Percentiles rank a stretch among this genome's conserved stretches.
These are phyloP conservation scores for Globisporangium orthogonon DNA, from an alignment of 352 stramenopile species.

Conservation along the genomic window DNA sequence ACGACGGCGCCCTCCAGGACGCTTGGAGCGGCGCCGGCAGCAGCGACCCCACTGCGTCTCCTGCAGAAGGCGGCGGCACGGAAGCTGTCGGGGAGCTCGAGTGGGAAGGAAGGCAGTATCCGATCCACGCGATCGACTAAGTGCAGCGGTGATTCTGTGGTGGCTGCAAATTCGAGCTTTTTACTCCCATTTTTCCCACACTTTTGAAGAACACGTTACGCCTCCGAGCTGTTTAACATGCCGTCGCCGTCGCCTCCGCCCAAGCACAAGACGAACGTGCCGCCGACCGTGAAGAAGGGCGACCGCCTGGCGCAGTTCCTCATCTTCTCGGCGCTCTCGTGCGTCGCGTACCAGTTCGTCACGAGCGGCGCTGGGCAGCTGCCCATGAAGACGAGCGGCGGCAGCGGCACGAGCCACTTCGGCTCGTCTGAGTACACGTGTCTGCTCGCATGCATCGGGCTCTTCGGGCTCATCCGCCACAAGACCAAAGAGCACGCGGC, in stretches of 20 bases:
- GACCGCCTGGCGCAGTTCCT: slow-evolving; percentile 61
- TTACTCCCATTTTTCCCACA: too few relatives aligned
- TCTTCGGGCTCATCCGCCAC: slow-evolving; percentile 55
- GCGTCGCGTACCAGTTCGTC: slow-evolving; percentile 49
- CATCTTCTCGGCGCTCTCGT: slow-evolving; percentile 42
- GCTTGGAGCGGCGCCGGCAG: neutral
- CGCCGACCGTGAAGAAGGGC: slow-evolving; percentile 28
- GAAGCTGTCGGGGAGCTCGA: slow-evolving; percentile 36
- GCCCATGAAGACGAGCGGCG: slow-evolving; percentile 12
- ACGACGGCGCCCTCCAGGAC: slow-evolving; percentile 19
- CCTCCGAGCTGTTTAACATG: too few relatives aligned
- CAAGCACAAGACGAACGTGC: neutral
- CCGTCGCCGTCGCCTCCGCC: too few relatives aligned
- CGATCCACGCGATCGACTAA: slow-evolving; percentile 2
- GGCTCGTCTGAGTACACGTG: slow-evolving; percentile 51
- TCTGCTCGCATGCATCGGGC: slow-evolving; percentile 48
- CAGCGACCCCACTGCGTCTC: neutral
- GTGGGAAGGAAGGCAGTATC: slow-evolving; percentile 26
- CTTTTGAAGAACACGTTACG: too few relatives aligned
- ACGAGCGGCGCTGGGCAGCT: slow-evolving; percentile 13
- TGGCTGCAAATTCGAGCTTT: too few relatives aligned
- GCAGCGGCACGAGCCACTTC: slow-evolving; percentile 13
- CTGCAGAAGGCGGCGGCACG: too few relatives aligned
- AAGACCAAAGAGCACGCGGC: slow-evolving; percentile 28
- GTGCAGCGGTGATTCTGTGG: neutral